Evolutionary conservation across 179 eudicot genomes (phyloP), one percentile per base, ranked within the genome.

Genomic region (Spergularia azorica): DNA sequence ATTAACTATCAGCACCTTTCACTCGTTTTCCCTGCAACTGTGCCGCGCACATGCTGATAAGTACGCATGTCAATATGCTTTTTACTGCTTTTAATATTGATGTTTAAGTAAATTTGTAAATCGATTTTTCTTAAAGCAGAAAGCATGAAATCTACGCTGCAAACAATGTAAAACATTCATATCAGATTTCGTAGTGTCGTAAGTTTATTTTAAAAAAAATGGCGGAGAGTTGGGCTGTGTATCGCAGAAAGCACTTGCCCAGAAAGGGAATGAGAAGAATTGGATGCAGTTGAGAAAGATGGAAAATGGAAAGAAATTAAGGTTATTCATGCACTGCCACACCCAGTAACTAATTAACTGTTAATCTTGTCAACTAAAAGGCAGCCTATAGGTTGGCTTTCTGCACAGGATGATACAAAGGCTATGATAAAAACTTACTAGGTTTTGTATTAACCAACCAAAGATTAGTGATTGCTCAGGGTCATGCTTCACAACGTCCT

Each of bases 31-130:
- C 32, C 85, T 95, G 78, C 96, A 95, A 71, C 90, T 95, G 63
- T 95, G 97, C 69, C 98, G 96, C 64, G 76, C 85, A 68, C 94
- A 95, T 90, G 97, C 98, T 72, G 93, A 95, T 60, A 95, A 92
- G 98, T 95, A 90, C 55, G 92, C 70, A 55, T 11, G 57, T 3
- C 68, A 69, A 66, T 69, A 6, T 72, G n/a, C 52, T 26, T 26
- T 26, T 26, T 26, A 26, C 32, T 26, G 32, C 32, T 26, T 26
- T 26, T 26, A 26, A 26, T 26, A 26, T 26, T n/a, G 38, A 18
- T 46, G 54, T 46, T 61, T 43, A 26, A 2, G 0, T 32, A 18
- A 51, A 56, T 17, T 59, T 41, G 26, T 26, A 76, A 76, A 41
- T 50, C 58, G 17, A 57, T 50, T 58, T 51, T 76, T 76, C 74